Base-by-base conservation (phyloP, 495 filamentous ascomycete genomes). In the Talaromyces wortmannii region DNA sequence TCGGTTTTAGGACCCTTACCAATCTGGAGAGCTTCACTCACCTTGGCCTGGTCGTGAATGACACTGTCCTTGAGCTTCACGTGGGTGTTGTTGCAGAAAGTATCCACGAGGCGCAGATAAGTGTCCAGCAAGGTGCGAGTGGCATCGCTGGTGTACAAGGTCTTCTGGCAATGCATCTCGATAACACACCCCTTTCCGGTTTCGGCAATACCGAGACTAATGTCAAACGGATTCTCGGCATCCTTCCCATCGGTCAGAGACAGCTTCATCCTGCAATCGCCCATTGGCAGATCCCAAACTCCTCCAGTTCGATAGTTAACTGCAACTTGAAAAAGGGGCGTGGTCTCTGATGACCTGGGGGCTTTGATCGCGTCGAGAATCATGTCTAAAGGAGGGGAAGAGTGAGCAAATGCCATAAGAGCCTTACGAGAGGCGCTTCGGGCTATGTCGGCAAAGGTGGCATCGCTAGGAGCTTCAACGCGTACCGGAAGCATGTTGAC, bases 401-500 rank as follows among this genome's bases (percentile, higher is more conserved):
- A 64, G 49, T 69, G 58, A 31, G 56, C 50, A 0, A 74, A 77
- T 40, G 67, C 56, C 0, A 31, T 46, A 0, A 74, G 51, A 18
- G 64, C 70, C 5, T 8, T 52, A 15, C 66, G 61, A 7, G 57
- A 43, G 12, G 52, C 59, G 0, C 51, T 56, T 1, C 62, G 59
- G 11, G 63, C 36, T 13, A 40, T 13, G 8, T 8, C 36, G 13
- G 8, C 13, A 13, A 40, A 40, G 2, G 8, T 8, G 8, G 8
- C 36, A 40, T 8, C 8, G 13, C 13, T 8, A 40, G 8, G 8
- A 13, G 13, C 8, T 13, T 58, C 55, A 58, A 78, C 69, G 1
- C 61, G 63, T 3, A 82, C 29, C 0, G 80, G 68, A 0, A 83
- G 63, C 6, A 80, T 50, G 50, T 84, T 81, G 10, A 79, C 32